phyloP scores from a whole-genome alignment of 495 filamentous ascomycete genomes.

The Annulohypoxylon nitens region DNA sequence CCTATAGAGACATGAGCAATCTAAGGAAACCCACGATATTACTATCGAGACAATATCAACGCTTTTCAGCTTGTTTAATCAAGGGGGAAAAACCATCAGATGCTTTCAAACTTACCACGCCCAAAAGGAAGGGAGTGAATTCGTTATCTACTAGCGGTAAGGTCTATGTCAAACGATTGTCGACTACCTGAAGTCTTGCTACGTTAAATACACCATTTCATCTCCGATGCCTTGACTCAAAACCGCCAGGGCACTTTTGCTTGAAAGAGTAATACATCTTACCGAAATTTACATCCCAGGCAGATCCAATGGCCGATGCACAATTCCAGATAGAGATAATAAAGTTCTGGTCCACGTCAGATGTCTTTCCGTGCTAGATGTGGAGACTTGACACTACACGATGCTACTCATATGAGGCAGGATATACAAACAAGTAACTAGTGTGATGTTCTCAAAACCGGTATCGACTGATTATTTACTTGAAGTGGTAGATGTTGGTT shows the following conservation, averaged over 20 bases:
- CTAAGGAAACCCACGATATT: too few species aligned
- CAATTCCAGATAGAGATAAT: slow-evolving; percentile 8
- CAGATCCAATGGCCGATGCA: background rate
- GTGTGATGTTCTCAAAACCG: background rate
- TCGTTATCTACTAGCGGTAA: too few species aligned
- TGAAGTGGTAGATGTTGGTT: slow-evolving; percentile 33
- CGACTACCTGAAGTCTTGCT: too few species aligned
- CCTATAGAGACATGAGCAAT: too few species aligned
- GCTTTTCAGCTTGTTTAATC: too few species aligned
- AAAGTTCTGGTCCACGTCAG: background rate
- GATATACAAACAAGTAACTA: background rate
- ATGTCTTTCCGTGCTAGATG: background rate
- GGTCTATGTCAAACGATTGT: background rate
- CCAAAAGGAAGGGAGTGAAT: too few species aligned
- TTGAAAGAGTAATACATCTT: background rate
- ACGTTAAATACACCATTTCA: too few species aligned
- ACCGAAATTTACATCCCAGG: background rate
- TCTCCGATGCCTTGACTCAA: background rate
- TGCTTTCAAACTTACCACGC: too few species aligned
- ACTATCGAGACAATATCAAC: too few species aligned
- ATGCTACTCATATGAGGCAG: slow-evolving; percentile 13
- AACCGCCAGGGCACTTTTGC: too few species aligned
- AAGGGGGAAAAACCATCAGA: too few species aligned
- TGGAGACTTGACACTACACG: slow-evolving; percentile 3
- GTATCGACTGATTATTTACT: slow-evolving; percentile 20